A percentile compares a stretch with the other conserved stretches of the same genome.
Conservation (phyloP, 352 stramenopile species). For the Phytophthora idaei region DNA sequence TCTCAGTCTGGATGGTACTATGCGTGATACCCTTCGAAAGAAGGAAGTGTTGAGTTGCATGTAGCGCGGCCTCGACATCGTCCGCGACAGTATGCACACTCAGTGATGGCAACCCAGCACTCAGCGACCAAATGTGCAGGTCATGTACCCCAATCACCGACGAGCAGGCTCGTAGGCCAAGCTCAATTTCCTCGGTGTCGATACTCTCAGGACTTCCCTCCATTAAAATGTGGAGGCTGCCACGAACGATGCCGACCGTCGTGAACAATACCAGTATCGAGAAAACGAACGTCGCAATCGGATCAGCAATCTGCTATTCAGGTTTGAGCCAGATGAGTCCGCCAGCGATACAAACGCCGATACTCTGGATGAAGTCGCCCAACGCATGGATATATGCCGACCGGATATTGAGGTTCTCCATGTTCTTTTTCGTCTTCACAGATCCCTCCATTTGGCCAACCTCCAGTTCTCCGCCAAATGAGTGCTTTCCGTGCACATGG, state of each 20-base stretch:
- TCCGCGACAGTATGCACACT: not conserved
- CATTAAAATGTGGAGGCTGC: not conserved
- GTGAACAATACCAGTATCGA: not conserved
- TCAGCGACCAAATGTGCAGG: not conserved
- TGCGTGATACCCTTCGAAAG: not conserved
- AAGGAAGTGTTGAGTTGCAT: not conserved
- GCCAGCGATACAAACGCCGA: no score
- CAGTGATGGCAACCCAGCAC: not conserved
- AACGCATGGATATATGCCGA: conserved; percentile 52
- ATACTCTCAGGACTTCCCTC: not conserved
- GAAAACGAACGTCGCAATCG: not conserved
- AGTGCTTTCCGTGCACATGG: conserved; percentile 34
- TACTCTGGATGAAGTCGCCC: no score
- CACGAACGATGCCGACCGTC: not conserved
- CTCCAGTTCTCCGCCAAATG: conserved; percentile 19
- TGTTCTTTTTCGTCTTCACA: conserved; percentile 30
- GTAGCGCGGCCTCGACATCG: not conserved
- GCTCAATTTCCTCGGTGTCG: not conserved
- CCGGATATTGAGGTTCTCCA: conserved; percentile 93
- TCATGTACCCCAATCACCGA: not conserved
- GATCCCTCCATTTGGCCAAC: conserved; percentile 7
- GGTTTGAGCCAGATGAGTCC: no score
- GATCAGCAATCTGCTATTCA: no score
- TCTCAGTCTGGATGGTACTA: not conserved
- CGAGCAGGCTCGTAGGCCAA: not conserved